Conservation (phyloP, 2,329 filamentous ascomycete species). For the Plenodomus tracheiphilus region DNA sequence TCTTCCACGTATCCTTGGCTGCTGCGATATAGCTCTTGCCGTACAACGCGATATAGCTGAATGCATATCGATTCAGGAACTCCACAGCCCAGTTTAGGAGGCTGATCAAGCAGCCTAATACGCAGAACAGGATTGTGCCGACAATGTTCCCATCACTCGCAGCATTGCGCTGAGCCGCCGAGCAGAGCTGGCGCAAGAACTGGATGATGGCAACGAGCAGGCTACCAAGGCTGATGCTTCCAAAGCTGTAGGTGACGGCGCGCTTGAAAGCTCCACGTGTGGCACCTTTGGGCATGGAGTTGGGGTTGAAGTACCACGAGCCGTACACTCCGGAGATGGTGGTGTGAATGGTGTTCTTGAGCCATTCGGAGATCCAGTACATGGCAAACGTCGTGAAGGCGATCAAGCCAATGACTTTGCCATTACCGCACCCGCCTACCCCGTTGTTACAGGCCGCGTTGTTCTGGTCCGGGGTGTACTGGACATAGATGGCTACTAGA, state of each 20-base stretch:
- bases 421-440: conserved; percentile 68
- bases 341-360: conserved; percentile 92
- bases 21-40: conserved; percentile 85
- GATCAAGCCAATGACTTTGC: conserved; percentile 79
- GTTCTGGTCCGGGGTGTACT: conserved; percentile 68
- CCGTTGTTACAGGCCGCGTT: conserved; percentile 60
- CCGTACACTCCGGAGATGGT: conserved; percentile 88
- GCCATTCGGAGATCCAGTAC: conserved; percentile 92
- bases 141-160: conserved; percentile 70
- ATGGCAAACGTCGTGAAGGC: conserved; percentile 88
- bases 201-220: conserved; percentile 86
- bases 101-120: conserved; percentile 74
- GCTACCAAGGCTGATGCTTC: conserved; percentile 85
- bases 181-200: conserved; percentile 78
- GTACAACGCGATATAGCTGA: conserved; percentile 90
- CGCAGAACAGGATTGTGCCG: conserved; percentile 68
- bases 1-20: conserved; percentile 85
- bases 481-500: conserved; percentile 81
- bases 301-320: conserved; percentile 84
- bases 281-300: conserved; percentile 72
- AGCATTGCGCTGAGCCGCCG: conserved; percentile 70
- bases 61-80: conserved; percentile 90
- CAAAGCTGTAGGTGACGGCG: conserved; percentile 87
- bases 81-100: conserved; percentile 83
- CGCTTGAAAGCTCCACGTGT: conserved; percentile 83